phyloP scores from a whole-genome alignment of 306 rosid species.

The Alnus rubra region DNA sequence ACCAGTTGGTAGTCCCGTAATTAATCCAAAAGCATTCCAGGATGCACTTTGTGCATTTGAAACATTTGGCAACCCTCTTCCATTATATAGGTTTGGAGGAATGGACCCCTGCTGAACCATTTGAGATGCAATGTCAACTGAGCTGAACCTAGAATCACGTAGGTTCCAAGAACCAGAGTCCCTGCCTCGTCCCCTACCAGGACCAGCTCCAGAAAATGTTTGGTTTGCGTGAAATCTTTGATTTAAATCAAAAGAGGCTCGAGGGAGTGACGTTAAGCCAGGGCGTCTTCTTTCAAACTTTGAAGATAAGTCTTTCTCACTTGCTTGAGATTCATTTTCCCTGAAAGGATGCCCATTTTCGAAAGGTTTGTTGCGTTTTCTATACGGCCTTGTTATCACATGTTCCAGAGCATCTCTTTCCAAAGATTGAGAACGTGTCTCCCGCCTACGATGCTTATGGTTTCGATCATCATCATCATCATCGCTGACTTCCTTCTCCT shows the following conservation, averaged over 20 bases:
- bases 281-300: conserved; percentile 79
- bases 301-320: conserved; percentile 57
- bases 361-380: conserved; percentile 68
- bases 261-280: conserved; percentile 53
- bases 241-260: conserved; percentile 62
- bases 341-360: conserved; percentile 69
- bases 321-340: conserved; percentile 74
- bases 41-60: conserved; percentile 77
- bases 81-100: conserved; percentile 68
- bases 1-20: conserved; percentile 80
- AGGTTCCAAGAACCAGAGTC: conserved; percentile 81
- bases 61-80: conserved; percentile 81
- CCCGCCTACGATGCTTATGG: conserved; percentile 89
- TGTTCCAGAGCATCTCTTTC: conserved; percentile 78
- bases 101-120: conserved; percentile 79
- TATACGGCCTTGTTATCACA: conserved; percentile 69
- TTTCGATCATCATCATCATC: conserved; percentile 96
- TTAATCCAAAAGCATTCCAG: conserved; percentile 85
- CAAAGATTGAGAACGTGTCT: conserved; percentile 69
- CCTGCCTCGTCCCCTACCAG: conserved; percentile 92
- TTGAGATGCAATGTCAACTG: conserved; percentile 82
- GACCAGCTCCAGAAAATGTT: conserved; percentile 53
- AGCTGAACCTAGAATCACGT: conserved; percentile 75
- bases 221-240: conserved; percentile 71
- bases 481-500: conserved; percentile 93